Percentiles rank a stretch among this genome's conserved stretches.
Conservation (phyloP, 495 filamentous ascomycete genomes). For the Wilcoxina mikolae region DNA sequence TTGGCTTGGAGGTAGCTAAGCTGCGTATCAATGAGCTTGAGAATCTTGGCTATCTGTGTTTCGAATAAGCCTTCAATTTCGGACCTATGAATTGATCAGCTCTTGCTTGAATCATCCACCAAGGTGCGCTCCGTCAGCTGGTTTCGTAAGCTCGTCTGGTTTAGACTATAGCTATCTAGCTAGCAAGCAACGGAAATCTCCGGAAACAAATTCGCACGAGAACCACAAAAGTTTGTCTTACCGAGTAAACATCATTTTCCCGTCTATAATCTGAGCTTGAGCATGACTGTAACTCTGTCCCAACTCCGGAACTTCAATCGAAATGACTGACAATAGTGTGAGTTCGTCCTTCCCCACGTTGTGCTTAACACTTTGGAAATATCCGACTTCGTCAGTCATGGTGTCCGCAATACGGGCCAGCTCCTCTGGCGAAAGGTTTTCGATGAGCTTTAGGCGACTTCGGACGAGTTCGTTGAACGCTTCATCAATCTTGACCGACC, state of each 20-base stretch:
- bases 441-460: background rate
- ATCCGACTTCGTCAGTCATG: background rate
- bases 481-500: slow-evolving; percentile 1
- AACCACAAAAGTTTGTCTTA: background rate
- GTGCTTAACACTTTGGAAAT: background rate
- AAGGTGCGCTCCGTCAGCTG: too few relatives aligned
- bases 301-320: background rate
- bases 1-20: background rate
- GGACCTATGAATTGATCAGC: background rate
- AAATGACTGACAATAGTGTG: background rate
- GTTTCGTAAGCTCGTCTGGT: too few relatives aligned
- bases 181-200: too few relatives aligned
- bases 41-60: background rate
- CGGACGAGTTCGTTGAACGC: background rate
- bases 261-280: too few relatives aligned
- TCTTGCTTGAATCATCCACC: background rate
- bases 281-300: too few relatives aligned
- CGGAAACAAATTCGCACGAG: too few relatives aligned
- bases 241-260: background rate
- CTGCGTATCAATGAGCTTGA: background rate
- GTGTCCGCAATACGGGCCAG: background rate
- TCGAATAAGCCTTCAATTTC: background rate
- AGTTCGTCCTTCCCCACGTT: background rate
- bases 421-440: too few relatives aligned
- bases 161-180: too few relatives aligned